Percentiles rank a stretch among this genome's conserved stretches.
Conservation (phyloP, 257 asterid genomes). For the Mentha longifolia region DNA sequence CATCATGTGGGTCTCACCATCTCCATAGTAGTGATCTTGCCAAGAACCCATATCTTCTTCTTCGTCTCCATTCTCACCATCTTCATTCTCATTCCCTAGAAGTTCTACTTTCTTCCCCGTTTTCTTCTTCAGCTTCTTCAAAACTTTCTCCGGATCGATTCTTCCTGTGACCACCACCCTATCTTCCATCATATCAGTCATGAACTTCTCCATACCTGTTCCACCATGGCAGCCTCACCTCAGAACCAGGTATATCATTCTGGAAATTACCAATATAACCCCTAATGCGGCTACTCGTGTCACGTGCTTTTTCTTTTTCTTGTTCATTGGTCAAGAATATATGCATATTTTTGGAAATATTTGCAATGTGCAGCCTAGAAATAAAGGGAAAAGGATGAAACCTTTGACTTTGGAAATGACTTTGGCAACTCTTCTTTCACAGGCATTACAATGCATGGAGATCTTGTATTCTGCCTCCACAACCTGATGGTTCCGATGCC, state of each 20-base stretch:
- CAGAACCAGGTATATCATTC: slow-evolving; percentile 10
- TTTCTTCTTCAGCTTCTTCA: slow-evolving; percentile 70
- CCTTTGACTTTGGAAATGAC: slow-evolving; percentile 76
- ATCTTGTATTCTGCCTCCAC: slow-evolving; percentile 64
- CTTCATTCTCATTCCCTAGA: slow-evolving; percentile 40
- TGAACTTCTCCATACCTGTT: slow-evolving; percentile 68
- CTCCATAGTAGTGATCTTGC: slow-evolving; percentile 46
- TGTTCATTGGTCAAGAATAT: background rate
- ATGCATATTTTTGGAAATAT: background rate
- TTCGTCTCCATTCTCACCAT: slow-evolving; percentile 20
- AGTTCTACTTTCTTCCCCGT: slow-evolving; percentile 70
- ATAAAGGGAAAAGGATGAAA: slow-evolving; percentile 28
- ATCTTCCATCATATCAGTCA: slow-evolving; percentile 67
- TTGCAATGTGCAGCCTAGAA: slow-evolving; percentile 2
- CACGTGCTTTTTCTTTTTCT: background rate
- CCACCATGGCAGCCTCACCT: background rate
- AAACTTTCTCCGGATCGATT: slow-evolving; percentile 57
- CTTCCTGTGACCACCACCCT: slow-evolving; percentile 59
- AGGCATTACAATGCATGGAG: slow-evolving; percentile 88
- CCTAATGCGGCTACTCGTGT: background rate
- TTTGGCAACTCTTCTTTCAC: slow-evolving; percentile 78
- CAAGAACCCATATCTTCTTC: slow-evolving; percentile 34
- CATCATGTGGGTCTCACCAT: slow-evolving; percentile 47
- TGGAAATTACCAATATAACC: background rate
- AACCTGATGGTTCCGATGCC: slow-evolving; percentile 35